phyloP scores from a whole-genome alignment of 352 stramenopile species.

The Blastocystis sp. region DNA sequence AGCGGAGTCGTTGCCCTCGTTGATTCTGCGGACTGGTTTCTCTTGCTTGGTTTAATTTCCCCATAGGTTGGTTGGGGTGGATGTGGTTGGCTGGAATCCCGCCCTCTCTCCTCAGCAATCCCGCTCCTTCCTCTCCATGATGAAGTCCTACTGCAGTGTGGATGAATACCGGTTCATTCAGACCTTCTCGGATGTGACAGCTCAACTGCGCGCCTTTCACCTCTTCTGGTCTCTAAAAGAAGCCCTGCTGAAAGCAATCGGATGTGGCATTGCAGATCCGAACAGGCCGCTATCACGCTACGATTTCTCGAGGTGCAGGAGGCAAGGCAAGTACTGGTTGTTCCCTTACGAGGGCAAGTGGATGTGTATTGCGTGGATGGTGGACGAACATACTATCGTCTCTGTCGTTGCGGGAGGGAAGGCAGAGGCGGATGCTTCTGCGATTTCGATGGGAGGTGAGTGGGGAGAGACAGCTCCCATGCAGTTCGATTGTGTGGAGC shows the following conservation, averaged over 20 bases:
- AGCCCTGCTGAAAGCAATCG: slow-evolving; percentile 41
- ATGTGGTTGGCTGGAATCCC: slow-evolving; percentile 8
- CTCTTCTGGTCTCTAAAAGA: slow-evolving; percentile 58
- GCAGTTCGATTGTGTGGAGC: background rate
- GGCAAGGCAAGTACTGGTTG: slow-evolving; percentile 1
- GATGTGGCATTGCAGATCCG: slow-evolving; percentile 27
- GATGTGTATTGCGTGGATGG: slow-evolving; percentile 20
- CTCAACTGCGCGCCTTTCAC: background rate
- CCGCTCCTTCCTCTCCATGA: background rate
- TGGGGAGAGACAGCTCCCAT: background rate
- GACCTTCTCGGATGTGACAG: background rate
- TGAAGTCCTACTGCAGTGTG: background rate
- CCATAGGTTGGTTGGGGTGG: slow-evolving; percentile 20
- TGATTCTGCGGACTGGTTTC: slow-evolving; percentile 6
- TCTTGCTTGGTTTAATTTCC: background rate
- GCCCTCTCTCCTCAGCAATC: background rate
- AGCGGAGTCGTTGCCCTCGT: slow-evolving; percentile 6
- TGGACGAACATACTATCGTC: background rate
- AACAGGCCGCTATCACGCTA: background rate
- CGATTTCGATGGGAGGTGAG: background rate
- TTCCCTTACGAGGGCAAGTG: background rate
- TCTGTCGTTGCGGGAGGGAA: background rate
- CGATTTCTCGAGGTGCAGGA: slow-evolving; percentile 10
- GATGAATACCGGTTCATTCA: slow-evolving; percentile 9
- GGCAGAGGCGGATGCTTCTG: background rate